Evolutionary conservation across 176 grass and related monocot species (phyloP), one percentile per base, ranked within the genome.

Genomic region (Areca catechu): DNA sequence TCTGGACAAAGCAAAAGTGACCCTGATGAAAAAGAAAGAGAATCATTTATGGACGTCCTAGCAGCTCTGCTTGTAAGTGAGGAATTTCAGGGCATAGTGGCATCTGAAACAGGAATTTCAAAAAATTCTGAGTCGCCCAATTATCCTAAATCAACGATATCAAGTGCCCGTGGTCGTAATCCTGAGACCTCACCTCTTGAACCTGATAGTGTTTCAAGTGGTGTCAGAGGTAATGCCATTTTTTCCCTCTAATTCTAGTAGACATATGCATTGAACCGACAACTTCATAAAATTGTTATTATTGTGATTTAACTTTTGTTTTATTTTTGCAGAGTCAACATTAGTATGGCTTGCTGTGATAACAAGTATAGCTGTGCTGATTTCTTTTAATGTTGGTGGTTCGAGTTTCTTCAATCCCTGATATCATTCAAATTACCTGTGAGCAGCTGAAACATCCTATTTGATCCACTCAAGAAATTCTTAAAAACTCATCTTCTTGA

Each of bases 41-140:
- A 97, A 3, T 80, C 87, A 16, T 98, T 92, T 71, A 98, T 98
- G 93, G 86, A 98, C 30, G 74, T 85, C 17, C 77, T 98, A 22
- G 93, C 93, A 0, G 86, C 87, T 4, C 54, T 98, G 71, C 87
- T 98, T 56, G 93, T 88, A 16, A 98, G 93, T 27, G 93, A 98
- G 79, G 93, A 98, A 68, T 98, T 98, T 71, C 93, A 85, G 61
- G 93, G 93, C 18, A 98, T 92, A 24, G 87, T 98, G 56, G 86
- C 93, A 0, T 98, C 76, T 1, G 80, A 86, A 59, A 25, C 83
- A 5, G 68, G 55, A 29, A 91, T 53, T 69, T 72, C 63, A 4
- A 79, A 76, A 68, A 77, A 58, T 53, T 22, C 53, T 5, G 85
- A 78, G 27, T 17, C 67, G 57, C 57, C 18, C 3, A 48, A 58